Evolutionary conservation across 2,329 filamentous ascomycete genomes (phyloP).

Genomic region (Phyllosticta capitalensis): DNA sequence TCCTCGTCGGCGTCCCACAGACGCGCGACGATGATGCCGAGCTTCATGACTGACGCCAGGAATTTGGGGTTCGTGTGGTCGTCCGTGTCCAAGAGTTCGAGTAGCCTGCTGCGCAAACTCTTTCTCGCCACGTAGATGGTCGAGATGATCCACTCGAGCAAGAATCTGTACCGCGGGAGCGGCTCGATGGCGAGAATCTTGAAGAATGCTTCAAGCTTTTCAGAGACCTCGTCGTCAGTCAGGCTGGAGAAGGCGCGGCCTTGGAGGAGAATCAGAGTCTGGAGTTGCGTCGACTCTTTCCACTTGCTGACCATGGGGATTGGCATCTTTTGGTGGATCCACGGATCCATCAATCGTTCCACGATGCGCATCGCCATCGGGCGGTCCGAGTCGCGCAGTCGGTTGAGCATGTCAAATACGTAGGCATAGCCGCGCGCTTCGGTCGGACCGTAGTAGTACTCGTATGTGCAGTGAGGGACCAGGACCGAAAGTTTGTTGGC

Average conservation of each 20-base stretch:
- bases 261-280: constrained; percentile 34
- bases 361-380: constrained; percentile 22
- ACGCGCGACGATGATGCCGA: constrained; percentile 34
- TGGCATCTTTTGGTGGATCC: constrained; percentile 34
- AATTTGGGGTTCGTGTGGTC: constrained; percentile 40
- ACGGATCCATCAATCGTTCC: constrained; percentile 31
- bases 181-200: constrained; percentile 36
- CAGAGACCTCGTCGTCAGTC: constrained; percentile 24
- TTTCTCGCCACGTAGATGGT: constrained; percentile 31
- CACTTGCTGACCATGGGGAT: constrained; percentile 37
- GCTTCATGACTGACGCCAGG: constrained; percentile 38
- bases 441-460: constrained; percentile 35
- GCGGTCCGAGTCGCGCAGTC: constrained; percentile 23
- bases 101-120: constrained; percentile 22
- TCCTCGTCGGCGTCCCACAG: constrained; percentile 26
- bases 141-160: constrained; percentile 40
- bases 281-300: constrained; percentile 41
- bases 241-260: background rate
- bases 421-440: constrained; percentile 36
- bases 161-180: constrained; percentile 37
- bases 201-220: constrained; percentile 30
- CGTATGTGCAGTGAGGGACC: constrained; percentile 26
- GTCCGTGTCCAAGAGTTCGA: constrained; percentile 27
- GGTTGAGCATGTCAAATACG: constrained; percentile 35
- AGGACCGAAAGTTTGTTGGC: constrained; percentile 24